A percentile compares a stretch with the other conserved stretches of the same genome.
phyloP scores from a whole-genome alignment of 768 basidiomycete species.

The Fomitopsis serialis region DNA sequence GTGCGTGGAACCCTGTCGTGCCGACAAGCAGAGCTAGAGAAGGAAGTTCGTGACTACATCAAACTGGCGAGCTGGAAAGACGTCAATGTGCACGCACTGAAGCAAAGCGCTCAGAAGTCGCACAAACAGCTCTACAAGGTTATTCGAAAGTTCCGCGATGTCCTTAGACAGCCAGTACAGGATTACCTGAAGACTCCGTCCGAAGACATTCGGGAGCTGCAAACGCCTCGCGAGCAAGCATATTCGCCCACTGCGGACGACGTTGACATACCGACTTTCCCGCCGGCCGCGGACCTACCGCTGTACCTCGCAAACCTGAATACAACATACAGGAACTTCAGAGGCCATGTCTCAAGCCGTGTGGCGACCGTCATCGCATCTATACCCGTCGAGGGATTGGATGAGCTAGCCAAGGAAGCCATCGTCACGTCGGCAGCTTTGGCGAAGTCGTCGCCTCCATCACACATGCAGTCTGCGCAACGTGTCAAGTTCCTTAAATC shows the following conservation, averaged over 20 bases:
- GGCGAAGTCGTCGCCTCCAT: conserved; percentile 38
- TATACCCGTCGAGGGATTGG: conserved; percentile 37
- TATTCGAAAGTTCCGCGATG: conserved; percentile 86
- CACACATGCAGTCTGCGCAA: conserved; percentile 38
- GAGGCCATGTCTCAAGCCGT: conserved; percentile 34
- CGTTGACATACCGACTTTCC: neutral
- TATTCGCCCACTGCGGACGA: neutral
- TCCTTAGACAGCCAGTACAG: conserved; percentile 68
- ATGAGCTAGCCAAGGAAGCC: conserved; percentile 56
- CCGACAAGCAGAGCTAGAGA: conserved; percentile 63
- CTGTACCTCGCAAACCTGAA: conserved; percentile 44
- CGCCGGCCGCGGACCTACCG: conserved; percentile 5
- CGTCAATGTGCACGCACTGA: conserved; percentile 89
- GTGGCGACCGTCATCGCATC: conserved; percentile 25
- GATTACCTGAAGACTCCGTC: conserved; percentile 15
- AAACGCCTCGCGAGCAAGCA: too few species aligned
- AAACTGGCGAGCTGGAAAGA: conserved; percentile 99
- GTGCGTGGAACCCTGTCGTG: conserved; percentile 44
- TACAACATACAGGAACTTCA: conserved; percentile 48
- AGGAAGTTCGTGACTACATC: conserved; percentile 78
- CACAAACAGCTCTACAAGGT: conserved; percentile 90
- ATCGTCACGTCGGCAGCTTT: conserved; percentile 59
- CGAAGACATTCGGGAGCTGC: neutral
- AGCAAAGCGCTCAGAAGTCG: conserved; percentile 83
- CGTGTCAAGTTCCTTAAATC: conserved; percentile 65